Evolutionary conservation across 2,329 filamentous ascomycete genomes (phyloP), one percentile per base, ranked within the genome.

Genomic region (Didymella glomerata): DNA sequence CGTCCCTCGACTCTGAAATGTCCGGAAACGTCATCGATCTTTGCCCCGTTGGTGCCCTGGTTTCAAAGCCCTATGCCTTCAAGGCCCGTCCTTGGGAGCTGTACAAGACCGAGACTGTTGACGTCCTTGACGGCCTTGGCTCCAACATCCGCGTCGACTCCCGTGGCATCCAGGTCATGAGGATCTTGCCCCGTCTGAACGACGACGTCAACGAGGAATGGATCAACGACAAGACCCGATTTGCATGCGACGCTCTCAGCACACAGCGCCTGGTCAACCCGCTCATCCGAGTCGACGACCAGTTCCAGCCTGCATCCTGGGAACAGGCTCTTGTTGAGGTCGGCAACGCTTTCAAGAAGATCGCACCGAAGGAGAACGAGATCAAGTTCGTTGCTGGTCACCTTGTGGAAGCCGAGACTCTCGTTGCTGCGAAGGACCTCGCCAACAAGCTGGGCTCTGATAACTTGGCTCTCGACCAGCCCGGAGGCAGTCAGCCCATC

Each of bases 171-270:
- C 93, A 98, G 81, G 94, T 99, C 50, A 97, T 99, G 93, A 90
- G 95, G 70, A 85, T 99, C 61, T 77, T 97, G 16, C 95, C 95
- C 60, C 88, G 95, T 71, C 85, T 99, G 62, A 99, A 99, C 77
- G 95, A 99, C 76, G 93, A 98, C 72, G 88, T 99, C 71, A 99
- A 99, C 79, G 95, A 99, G 82, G 95, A 99, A 80, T 99, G 95
- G 95, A 98, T 99, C 78, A 95, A 98, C 80, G 95, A 99, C 83
- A 99, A 98, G 85, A 89, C 92, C 40, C 88, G 95, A 66, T 99
- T 98, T 77, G 94, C 95, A 41, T 96, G 93, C 77, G 95, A 99
- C 77, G 95, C 95, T 48, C 85, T 99, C 67, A 96, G 93, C 86
- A 98, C 94, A 46, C 95, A 99, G 81, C 88, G 95, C 75, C 84